Conservation (phyloP, 2,329 filamentous ascomycete species). For the Exophiala oligosperma region DNA sequence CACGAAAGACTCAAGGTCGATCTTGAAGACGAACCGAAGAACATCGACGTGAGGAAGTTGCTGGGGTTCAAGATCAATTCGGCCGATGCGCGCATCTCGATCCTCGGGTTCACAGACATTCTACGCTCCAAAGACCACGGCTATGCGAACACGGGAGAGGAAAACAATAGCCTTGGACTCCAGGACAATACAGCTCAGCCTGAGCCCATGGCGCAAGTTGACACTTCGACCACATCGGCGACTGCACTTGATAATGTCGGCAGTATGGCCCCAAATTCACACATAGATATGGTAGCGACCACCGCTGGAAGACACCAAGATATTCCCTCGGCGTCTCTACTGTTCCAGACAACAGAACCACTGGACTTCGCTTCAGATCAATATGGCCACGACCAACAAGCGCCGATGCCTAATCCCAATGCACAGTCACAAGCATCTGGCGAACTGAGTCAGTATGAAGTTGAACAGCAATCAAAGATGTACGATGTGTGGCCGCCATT, state of each 20-base stretch:
- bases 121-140: constrained; percentile 1
- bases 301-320: too few relatives aligned
- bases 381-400: too few relatives aligned
- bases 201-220: too few relatives aligned
- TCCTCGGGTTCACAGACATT: constrained; percentile 16
- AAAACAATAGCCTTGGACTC: constrained; percentile 12
- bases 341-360: too few relatives aligned
- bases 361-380: too few relatives aligned
- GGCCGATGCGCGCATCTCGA: constrained; percentile 8
- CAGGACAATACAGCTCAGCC: neutral
- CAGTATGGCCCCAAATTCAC: too few relatives aligned
- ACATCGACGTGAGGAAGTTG: constrained; percentile 9
- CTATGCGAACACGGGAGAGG: constrained; percentile 9
- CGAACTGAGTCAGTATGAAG: neutral
- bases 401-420: too few relatives aligned
- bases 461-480: neutral
- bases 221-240: too few relatives aligned
- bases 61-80: constrained; percentile 12
- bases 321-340: too few relatives aligned
- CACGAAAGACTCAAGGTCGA: constrained; percentile 1
- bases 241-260: too few relatives aligned
- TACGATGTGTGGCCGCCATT: neutral
- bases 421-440: too few relatives aligned
- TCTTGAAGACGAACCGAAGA: constrained; percentile 16
- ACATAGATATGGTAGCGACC: too few relatives aligned